Conservation (phyloP, 2,329 filamentous ascomycete species). For the Clonostachys rosea region DNA sequence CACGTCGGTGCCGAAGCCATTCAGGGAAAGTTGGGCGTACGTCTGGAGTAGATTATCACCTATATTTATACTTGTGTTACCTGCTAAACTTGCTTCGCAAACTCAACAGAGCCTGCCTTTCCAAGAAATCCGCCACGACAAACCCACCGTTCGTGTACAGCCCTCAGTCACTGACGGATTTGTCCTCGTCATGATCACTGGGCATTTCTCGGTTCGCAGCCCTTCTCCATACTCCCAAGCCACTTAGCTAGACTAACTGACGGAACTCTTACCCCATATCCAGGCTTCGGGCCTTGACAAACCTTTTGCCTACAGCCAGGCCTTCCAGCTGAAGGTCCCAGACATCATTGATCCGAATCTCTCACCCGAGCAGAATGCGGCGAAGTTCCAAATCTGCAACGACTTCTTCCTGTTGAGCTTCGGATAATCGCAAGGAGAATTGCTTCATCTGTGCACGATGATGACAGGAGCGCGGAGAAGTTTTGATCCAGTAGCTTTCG, state of each 20-base stretch:
- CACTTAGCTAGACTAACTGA: no score
- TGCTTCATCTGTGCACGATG: no score
- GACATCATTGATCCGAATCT: conserved; percentile 66
- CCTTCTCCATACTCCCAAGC: neutral
- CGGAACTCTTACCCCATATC: no score
- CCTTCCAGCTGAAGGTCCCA: conserved; percentile 72
- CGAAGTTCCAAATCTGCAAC: conserved; percentile 61
- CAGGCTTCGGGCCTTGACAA: neutral
- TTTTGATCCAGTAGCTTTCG: no score
- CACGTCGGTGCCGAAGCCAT: conserved; percentile 63
- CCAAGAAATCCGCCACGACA: conserved; percentile 72
- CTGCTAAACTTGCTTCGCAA: neutral
- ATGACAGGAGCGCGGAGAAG: no score
- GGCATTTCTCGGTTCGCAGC: conserved; percentile 70
- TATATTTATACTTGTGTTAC: no score
- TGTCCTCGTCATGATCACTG: conserved; percentile 85
- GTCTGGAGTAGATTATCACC: conserved; percentile 17
- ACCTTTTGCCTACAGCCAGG: conserved; percentile 41
- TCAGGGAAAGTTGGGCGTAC: conserved; percentile 75
- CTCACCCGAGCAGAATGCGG: conserved; percentile 1
- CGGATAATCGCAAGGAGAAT: no score
- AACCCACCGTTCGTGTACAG: conserved; percentile 78
- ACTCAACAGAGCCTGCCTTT: conserved; percentile 67
- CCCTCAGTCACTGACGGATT: conserved; percentile 60
- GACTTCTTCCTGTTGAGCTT: conserved; percentile 78